phyloP scores from a whole-genome alignment of 129 eudicot genomes.

The Scalesia atractyloides region DNA sequence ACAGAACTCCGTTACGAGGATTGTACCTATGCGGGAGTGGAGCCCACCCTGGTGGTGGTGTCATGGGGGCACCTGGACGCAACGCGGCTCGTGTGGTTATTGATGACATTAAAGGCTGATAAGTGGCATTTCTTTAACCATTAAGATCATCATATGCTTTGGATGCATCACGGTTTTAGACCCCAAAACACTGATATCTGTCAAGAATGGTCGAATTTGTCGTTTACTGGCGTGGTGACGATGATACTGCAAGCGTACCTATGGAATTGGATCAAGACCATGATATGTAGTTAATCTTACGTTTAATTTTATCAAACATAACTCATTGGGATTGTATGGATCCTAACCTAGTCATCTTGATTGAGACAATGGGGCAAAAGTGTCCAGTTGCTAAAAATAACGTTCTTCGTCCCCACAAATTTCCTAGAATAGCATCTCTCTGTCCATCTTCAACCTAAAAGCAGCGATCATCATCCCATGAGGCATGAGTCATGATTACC shows the following conservation, averaged over 20 bases:
- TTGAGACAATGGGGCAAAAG: too few species aligned
- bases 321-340: not conserved
- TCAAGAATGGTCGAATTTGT: not conserved
- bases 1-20: slow-evolving; percentile 85
- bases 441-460: too few species aligned
- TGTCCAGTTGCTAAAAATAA: too few species aligned
- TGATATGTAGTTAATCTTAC: not conserved
- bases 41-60: slow-evolving; percentile 98
- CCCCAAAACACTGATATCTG: too few species aligned
- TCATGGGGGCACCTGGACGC: slow-evolving; percentile 99
- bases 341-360: too few species aligned
- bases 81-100: slow-evolving; percentile 82
- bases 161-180: not conserved
- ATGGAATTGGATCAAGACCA: slow-evolving; percentile 5
- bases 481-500: too few species aligned
- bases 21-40: slow-evolving; percentile 94
- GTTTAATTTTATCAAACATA: slow-evolving; percentile 11
- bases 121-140: not conserved
- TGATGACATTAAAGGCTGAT: slow-evolving; percentile 60
- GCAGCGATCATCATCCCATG: too few species aligned
- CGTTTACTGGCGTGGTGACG: not conserved
- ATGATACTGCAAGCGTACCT: not conserved
- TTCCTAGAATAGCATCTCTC: too few species aligned
- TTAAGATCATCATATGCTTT: slow-evolving; percentile 4
- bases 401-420: too few species aligned